Base-by-base conservation (phyloP, 306 rosid species). In the Rosa lucieae region DNA sequence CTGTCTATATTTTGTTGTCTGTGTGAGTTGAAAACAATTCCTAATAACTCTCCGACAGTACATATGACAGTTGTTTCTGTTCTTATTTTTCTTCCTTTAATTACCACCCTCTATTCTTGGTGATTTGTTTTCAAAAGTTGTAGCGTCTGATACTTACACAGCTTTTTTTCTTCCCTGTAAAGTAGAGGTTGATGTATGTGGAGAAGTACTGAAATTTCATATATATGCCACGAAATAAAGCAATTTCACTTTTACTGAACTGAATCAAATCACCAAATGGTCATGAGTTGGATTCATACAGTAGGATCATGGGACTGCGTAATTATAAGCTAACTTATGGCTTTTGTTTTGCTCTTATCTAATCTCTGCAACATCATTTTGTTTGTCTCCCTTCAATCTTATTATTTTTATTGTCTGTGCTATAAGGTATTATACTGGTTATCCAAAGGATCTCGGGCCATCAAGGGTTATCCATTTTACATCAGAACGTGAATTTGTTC, bases 401-500 rank as follows among this genome's bases (percentile, higher is more conserved):
- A 46, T 71, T 61, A 63, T 32, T n/a, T 46, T n/a, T 29, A 5
- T n/a, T 72, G 12, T 67, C 42, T 83, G 17, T 62, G 66, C 13
- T 79, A 18, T 26, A 44, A 95, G 99, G 90, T 90, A 91, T 79
- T 91, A 93, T 75, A 90, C 91, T 68, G 97, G 98, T 75, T 91
- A 86, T 79, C 98, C 98, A 44, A 95, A 95, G 89, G 88, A 89
- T 82, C 93, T 93, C 52, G 98, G 96, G 77, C 93, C 97, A 53
- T 89, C 99, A 39, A 81, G 90, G 84, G 90, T 95, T 68, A 81
- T 91, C 85, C 89, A 91, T 91, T 93, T 92, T 86, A 91, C 92
- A 53, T 92, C 98, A 56, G 98, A 95, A 85, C 95, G 94, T 15
- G 92, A 95, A 81, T 95, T 95, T 82, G 89, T 95, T 75, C 89